These are phyloP conservation scores for Erythrophleum ivorense DNA, from an alignment of 331 rosid genomes.

Conservation along the genomic window DNA sequence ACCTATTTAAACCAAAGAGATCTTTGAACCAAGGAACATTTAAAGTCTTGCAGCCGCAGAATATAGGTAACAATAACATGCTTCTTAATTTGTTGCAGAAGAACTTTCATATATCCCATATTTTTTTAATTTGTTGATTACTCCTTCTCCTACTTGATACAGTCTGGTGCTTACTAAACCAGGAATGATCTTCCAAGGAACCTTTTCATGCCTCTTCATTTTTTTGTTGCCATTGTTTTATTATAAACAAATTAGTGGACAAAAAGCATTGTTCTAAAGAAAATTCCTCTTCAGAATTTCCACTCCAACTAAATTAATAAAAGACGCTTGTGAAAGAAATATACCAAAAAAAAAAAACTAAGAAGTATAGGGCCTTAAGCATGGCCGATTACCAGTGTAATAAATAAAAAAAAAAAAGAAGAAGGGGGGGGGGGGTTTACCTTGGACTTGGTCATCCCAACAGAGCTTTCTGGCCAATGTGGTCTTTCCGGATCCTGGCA, in stretches of 20 bases:
- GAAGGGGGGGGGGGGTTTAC: not conserved
- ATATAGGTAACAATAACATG: not conserved
- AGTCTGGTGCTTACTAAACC: not conserved
- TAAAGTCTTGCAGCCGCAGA: constrained; percentile 3
- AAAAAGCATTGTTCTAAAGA: not conserved
- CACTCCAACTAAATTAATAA: too few species aligned
- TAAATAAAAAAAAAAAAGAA: not conserved
- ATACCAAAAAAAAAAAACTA: not conserved
- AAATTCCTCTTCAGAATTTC: not conserved
- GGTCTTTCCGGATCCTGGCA: constrained; percentile 69
- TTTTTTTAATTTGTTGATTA: not conserved
- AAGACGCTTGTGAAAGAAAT: too few species aligned
- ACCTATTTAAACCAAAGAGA: constrained; percentile 47
- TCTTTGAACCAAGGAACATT: not conserved
- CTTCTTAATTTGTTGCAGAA: constrained; percentile 1
- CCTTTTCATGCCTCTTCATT: not conserved
- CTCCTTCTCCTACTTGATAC: not conserved
- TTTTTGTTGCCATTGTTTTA: not conserved
- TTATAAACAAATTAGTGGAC: not conserved
- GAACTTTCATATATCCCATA: not conserved
- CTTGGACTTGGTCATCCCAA: constrained; percentile 44
- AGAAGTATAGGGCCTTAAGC: not conserved
- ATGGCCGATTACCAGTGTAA: too few species aligned
- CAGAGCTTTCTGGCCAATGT: constrained; percentile 47
- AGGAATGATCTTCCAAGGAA: not conserved